Conservation (phyloP, 2,329 filamentous ascomycete species). For the Penicillium sp. region DNA sequence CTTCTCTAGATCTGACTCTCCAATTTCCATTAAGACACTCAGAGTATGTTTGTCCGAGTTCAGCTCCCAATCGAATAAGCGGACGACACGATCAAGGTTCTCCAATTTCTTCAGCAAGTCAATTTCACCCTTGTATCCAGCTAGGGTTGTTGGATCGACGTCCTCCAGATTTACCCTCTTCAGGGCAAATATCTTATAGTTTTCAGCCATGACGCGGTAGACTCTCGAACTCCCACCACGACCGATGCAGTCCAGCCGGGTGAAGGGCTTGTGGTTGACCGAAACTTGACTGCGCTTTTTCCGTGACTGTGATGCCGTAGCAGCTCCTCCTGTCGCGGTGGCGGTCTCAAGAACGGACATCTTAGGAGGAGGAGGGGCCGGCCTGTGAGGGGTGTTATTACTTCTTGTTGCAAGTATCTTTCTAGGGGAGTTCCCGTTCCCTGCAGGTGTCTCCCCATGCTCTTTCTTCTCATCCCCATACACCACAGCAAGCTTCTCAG, state of each 20-base stretch:
- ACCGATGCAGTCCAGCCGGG: conserved; percentile 79
- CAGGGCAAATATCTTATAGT: conserved; percentile 86
- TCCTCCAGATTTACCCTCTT: conserved; percentile 88
- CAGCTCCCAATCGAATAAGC: conserved; percentile 83
- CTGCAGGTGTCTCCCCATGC: conserved; percentile 38
- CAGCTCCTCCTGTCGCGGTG: conserved; percentile 71
- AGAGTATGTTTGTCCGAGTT: conserved; percentile 85
- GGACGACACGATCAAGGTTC: conserved; percentile 80
- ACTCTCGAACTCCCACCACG: conserved; percentile 89
- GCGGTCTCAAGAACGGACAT: conserved; percentile 94
- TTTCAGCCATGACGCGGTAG: conserved; percentile 93
- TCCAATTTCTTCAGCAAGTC: conserved; percentile 74
- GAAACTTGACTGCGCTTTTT: conserved; percentile 75
- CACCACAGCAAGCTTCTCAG: conserved; percentile 47
- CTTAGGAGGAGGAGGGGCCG: conserved; percentile 81
- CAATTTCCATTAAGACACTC: conserved; percentile 91
- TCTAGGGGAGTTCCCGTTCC: conserved; percentile 39
- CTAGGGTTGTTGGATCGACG: conserved; percentile 72
- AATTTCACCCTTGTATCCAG: conserved; percentile 90
- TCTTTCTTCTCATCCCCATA: conserved; percentile 40
- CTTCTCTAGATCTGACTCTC: conserved; percentile 83
- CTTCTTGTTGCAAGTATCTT: conserved; percentile 47
- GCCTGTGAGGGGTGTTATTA: conserved; percentile 65
- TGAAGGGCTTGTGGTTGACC: conserved; percentile 86
- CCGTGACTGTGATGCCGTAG: conserved; percentile 61